phyloP scores from a whole-genome alignment of 805 yeast genomes.

The Komagataella populi region DNA sequence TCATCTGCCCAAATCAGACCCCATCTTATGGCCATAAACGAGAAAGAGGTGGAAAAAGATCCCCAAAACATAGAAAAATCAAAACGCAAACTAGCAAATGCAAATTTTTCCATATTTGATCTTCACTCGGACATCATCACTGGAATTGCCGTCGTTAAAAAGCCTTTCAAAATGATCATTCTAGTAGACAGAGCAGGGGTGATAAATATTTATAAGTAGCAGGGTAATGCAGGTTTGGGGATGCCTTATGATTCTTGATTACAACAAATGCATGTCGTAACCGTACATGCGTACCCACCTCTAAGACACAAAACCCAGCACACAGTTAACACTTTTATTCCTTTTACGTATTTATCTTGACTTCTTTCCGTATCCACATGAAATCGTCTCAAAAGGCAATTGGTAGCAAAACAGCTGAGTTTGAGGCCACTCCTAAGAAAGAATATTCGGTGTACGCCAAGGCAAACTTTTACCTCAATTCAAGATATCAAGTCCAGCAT shows the following conservation, averaged over 20 bases:
- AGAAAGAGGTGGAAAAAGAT: constrained; percentile 9
- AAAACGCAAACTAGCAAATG: constrained; percentile 18
- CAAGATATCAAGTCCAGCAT: constrained; percentile 40
- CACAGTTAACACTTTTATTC: not conserved
- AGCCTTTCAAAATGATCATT: constrained; percentile 47
- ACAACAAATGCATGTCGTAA: not conserved
- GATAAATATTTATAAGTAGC: constrained; percentile 37
- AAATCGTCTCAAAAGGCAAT: not conserved
- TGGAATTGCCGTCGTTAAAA: constrained; percentile 28
- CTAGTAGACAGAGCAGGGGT: constrained; percentile 58
- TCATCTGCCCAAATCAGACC: constrained; percentile 23
- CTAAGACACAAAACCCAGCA: not conserved
- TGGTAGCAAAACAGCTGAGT: not conserved
- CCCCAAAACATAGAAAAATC: not conserved
- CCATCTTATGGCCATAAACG: constrained; percentile 25
- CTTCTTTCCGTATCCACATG: not conserved
- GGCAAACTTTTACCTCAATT: constrained; percentile 48
- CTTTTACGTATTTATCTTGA: not conserved
- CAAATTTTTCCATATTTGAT: constrained; percentile 22
- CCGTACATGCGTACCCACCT: not conserved
- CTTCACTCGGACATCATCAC: constrained; percentile 36
- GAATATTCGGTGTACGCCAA: constrained; percentile 27
- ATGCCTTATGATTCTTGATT: no score
- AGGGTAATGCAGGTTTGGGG: not conserved
- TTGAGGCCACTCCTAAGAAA: not conserved